Conservation (phyloP, 1,139 yeast species). For the Candida tetrigidarum region DNA sequence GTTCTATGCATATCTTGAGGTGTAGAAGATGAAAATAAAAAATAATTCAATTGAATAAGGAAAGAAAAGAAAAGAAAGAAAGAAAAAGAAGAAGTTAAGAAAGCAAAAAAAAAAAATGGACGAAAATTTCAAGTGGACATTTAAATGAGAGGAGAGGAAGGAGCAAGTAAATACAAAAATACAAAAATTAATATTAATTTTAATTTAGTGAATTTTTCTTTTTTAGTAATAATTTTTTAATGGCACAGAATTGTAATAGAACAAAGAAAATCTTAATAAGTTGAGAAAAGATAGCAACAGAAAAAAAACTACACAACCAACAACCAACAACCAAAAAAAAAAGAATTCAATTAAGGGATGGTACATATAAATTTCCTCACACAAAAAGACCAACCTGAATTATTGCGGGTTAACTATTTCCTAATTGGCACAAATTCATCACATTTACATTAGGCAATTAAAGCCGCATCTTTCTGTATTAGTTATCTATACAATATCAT, state of each 20-base stretch:
- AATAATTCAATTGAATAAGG: constrained; percentile 15
- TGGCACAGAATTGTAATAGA: background rate
- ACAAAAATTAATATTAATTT: too few species aligned
- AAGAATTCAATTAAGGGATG: too few species aligned
- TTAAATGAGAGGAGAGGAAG: background rate
- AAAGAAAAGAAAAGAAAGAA: constrained; percentile 7
- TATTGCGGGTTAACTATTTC: background rate
- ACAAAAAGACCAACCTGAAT: too few species aligned
- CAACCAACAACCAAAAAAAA: too few species aligned
- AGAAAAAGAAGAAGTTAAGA: constrained; percentile 3
- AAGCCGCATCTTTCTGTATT: background rate
- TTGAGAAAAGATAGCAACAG: background rate
- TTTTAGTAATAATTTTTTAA: constrained; percentile 5
- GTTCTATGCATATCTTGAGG: constrained; percentile 86
- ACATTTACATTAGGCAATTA: background rate
- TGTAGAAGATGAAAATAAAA: background rate
- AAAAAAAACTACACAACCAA: background rate
- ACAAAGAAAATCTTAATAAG: background rate
- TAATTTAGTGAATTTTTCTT: background rate
- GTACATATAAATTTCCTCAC: background rate
- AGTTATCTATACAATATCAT: too few species aligned
- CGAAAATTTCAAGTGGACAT: constrained; percentile 7
- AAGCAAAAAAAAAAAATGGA: constrained; percentile 3
- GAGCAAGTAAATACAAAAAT: too few species aligned
- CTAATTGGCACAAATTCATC: constrained; percentile 1